phyloP scores from a whole-genome alignment of 179 eudicot genomes.

The Sideroxylon spinosum region DNA sequence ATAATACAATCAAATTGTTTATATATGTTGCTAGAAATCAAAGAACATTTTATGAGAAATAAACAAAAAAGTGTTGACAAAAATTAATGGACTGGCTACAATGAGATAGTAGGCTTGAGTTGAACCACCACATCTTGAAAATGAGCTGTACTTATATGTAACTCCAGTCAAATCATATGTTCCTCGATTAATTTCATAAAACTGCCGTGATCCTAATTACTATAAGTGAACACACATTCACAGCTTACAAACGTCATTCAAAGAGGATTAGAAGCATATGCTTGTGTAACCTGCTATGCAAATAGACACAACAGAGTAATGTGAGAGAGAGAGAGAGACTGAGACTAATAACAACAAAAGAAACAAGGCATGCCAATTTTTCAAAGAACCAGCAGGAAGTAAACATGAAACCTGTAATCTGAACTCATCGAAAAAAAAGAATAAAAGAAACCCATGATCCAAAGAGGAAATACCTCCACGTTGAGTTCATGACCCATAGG shows the following conservation, averaged over 20 bases:
- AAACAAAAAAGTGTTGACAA: background rate
- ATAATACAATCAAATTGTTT: slow-evolving; percentile 8
- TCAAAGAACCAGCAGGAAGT: slow-evolving; percentile 8
- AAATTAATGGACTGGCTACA: background rate
- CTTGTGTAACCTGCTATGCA: background rate
- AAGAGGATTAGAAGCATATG: background rate
- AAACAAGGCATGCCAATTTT: background rate
- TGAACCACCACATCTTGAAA: slow-evolving; percentile 2
- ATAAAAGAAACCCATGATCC: background rate
- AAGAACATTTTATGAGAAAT: background rate
- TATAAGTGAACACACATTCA: background rate
- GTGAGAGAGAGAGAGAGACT: background rate
- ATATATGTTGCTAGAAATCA: background rate
- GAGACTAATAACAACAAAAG: background rate
- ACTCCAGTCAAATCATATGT: background rate
- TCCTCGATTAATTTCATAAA: background rate
- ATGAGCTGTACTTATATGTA: background rate
- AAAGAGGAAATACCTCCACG: slow-evolving; percentile 66
- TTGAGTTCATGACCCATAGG: slow-evolving; percentile 84
- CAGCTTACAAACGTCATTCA: background rate
- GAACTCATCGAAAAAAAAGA: too few relatives aligned
- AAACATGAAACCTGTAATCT: too few relatives aligned
- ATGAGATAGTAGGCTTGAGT: background rate
- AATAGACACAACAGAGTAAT: background rate
- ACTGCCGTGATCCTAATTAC: background rate